Conservation (phyloP, 2,329 filamentous ascomycete species). For the Talaromyces sp. region DNA sequence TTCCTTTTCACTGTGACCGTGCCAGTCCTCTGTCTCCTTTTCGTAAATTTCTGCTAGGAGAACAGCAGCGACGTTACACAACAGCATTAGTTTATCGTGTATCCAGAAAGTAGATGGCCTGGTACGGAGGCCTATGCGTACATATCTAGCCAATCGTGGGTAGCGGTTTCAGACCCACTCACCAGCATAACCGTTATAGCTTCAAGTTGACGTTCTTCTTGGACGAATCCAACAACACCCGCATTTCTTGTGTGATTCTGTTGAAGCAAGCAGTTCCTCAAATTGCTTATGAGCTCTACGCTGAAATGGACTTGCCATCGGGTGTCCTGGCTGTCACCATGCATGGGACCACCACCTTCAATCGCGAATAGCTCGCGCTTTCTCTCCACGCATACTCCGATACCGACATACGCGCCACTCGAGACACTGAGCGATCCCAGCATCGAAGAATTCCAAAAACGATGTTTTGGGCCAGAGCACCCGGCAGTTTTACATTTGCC, state of each 20-base stretch:
- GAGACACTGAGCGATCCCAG: constrained; percentile 27
- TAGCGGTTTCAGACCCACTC: neutral
- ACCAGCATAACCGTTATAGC: neutral
- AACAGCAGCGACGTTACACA: too few relatives aligned
- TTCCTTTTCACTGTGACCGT: too few relatives aligned
- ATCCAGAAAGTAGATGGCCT: neutral
- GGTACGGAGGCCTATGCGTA: too few relatives aligned
- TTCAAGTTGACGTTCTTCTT: neutral
- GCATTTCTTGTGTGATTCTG: neutral
- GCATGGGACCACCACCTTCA: neutral
- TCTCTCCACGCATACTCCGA: neutral
- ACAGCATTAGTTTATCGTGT: too few relatives aligned
- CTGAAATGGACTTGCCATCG: neutral
- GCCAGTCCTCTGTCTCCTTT: too few relatives aligned
- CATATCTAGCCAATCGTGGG: neutral
- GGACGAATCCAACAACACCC: neutral
- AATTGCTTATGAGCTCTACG: neutral
- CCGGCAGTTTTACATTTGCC: constrained; percentile 51
- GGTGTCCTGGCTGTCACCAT: neutral
- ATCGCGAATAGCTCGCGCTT: neutral
- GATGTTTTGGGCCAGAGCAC: constrained; percentile 49
- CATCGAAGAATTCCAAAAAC: constrained; percentile 48
- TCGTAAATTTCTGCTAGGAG: too few relatives aligned
- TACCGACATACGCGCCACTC: constrained; percentile 18
- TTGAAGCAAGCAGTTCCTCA: neutral